Conservation (phyloP, 2,329 filamentous ascomycete genomes). For the Xylariaceae sp. region DNA sequence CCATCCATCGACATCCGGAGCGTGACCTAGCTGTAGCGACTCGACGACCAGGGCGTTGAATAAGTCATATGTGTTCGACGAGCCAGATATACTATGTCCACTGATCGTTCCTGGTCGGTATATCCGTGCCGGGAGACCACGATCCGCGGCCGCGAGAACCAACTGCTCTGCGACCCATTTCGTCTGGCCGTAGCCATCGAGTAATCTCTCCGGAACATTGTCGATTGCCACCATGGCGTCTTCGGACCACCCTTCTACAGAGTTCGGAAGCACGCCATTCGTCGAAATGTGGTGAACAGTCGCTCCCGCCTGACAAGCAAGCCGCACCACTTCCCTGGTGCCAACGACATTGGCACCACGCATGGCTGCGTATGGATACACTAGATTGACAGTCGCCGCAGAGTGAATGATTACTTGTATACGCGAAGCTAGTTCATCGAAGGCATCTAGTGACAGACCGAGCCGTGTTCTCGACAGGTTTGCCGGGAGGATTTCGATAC, state of each 20-base stretch:
- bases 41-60: constrained; percentile 73
- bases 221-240: constrained; percentile 62
- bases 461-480: constrained; percentile 66
- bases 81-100: constrained; percentile 69
- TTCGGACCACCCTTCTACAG: constrained; percentile 66
- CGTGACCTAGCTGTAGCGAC: constrained; percentile 66
- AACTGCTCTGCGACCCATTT: constrained; percentile 80
- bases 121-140: constrained; percentile 66
- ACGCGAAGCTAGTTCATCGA: constrained; percentile 59
- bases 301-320: constrained; percentile 63
- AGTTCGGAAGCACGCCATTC: constrained; percentile 72
- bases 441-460: constrained; percentile 62
- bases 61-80: constrained; percentile 74
- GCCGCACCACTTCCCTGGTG: constrained; percentile 68
- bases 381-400: constrained; percentile 73
- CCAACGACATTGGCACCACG: constrained; percentile 73
- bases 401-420: constrained; percentile 74
- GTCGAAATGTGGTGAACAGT: constrained; percentile 77
- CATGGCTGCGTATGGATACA: constrained; percentile 76
- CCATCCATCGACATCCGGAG: constrained; percentile 70
- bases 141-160: constrained; percentile 62
- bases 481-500: constrained; percentile 70
- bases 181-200: constrained; percentile 73
- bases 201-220: constrained; percentile 63
- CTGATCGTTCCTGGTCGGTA: constrained; percentile 74